Percentiles rank a stretch among this genome's conserved stretches.
Conservation (phyloP, 2,329 filamentous ascomycete genomes). For the Paraconiothyrium sp. region DNA sequence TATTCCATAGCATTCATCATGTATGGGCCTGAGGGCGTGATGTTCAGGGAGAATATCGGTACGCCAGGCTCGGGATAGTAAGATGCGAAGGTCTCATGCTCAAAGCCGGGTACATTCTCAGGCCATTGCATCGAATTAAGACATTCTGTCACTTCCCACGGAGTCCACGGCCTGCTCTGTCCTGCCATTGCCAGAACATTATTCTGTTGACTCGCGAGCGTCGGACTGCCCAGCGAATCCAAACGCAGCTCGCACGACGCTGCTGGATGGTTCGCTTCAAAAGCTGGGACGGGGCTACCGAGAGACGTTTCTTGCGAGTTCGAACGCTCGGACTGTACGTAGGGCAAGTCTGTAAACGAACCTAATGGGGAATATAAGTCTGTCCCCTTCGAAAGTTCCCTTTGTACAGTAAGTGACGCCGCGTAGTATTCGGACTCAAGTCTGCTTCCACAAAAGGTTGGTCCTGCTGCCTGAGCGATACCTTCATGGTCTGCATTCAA, state of each 20-base stretch:
- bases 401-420: neutral
- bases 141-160: neutral
- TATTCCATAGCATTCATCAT: neutral
- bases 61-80: no score
- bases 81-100: neutral
- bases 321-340: neutral
- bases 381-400: neutral
- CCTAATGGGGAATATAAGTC: neutral
- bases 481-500: neutral
- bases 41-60: neutral
- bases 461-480: neutral
- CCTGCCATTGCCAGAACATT: neutral
- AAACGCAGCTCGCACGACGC: neutral
- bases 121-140: neutral
- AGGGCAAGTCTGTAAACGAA: neutral
- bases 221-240: neutral
- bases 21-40: neutral
- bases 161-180: neutral
- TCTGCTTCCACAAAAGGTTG: neutral
- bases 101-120: neutral
- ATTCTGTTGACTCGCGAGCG: neutral
- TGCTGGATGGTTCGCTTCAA: neutral
- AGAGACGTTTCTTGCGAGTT: neutral
- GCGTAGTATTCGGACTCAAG: neutral
- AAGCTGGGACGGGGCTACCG: neutral